Conservation (phyloP, 2,329 filamentous ascomycete species). For the Colletotrichum truncatum region DNA sequence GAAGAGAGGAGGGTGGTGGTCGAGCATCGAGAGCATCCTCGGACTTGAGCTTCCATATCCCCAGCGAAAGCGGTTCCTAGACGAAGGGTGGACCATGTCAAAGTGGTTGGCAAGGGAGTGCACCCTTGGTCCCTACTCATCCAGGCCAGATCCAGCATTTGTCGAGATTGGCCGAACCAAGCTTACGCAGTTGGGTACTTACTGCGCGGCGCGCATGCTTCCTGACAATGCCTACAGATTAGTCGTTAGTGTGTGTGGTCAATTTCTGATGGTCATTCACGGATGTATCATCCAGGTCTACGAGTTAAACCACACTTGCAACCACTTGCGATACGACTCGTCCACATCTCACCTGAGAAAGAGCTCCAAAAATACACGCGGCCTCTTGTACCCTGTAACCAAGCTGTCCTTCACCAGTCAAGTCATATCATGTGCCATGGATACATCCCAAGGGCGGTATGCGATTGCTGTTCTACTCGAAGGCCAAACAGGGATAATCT, state of each 20-base stretch:
- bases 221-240: slow-evolving; percentile 45
- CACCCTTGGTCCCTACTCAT: slow-evolving; percentile 28
- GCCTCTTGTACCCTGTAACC: slow-evolving; percentile 53
- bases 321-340: slow-evolving; percentile 33
- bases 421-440: slow-evolving; percentile 70
- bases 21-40: slow-evolving; percentile 39
- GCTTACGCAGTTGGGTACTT: slow-evolving; percentile 42
- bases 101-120: slow-evolving; percentile 53
- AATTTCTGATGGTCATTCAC: slow-evolving; percentile 64
- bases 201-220: too few relatives aligned
- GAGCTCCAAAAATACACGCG: slow-evolving; percentile 29
- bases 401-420: slow-evolving; percentile 64
- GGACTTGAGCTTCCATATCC: not conserved
- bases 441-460: slow-evolving; percentile 63
- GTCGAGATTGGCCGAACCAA: slow-evolving; percentile 43
- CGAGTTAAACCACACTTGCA: slow-evolving; percentile 48
- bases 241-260: slow-evolving; percentile 65
- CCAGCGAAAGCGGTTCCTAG: not conserved
- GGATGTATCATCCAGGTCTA: slow-evolving; percentile 67
- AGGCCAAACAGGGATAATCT: slow-evolving; percentile 69
- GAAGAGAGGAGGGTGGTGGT: slow-evolving; percentile 63
- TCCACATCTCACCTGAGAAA: slow-evolving; percentile 32
- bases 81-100: slow-evolving; percentile 46
- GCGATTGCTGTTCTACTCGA: slow-evolving; percentile 68
- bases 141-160: slow-evolving; percentile 37